Conservation (phyloP, 169 alveolate genomes). For the Perkinsus chesapeaki region DNA sequence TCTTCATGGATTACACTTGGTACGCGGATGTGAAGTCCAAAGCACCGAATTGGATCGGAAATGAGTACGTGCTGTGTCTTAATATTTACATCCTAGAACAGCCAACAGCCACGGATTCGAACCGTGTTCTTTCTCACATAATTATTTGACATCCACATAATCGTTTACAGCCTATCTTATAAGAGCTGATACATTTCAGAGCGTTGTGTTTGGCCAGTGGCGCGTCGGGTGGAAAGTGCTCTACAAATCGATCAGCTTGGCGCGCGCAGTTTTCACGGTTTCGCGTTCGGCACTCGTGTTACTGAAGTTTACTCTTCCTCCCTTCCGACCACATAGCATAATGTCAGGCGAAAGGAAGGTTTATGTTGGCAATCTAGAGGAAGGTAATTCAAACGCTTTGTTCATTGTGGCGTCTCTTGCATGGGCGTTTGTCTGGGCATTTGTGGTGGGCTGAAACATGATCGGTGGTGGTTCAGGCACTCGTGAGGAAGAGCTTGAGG, state of each 20-base stretch:
- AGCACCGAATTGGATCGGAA: too few relatives aligned
- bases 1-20: too few relatives aligned
- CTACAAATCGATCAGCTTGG: neutral
- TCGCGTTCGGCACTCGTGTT: neutral
- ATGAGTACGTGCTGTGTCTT: too few relatives aligned
- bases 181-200: too few relatives aligned
- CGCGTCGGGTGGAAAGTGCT: too few relatives aligned
- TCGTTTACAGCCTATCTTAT: too few relatives aligned
- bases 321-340: neutral
- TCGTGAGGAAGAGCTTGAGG: conserved; percentile 24
- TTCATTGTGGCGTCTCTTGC: neutral
- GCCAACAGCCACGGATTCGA: too few relatives aligned
- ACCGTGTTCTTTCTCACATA: too few relatives aligned
- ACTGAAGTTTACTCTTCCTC: neutral
- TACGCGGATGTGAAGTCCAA: too few relatives aligned
- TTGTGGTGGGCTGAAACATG: neutral
- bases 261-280: neutral
- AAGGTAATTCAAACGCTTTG: neutral
- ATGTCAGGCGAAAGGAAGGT: neutral
- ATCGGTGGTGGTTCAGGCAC: neutral
- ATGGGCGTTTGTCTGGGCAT: neutral
- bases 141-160: too few relatives aligned
- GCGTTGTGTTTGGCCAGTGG: too few relatives aligned
- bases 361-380: neutral
- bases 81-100: too few relatives aligned